These are phyloP conservation scores for Cercospora zeina DNA, from an alignment of 2,329 filamentous ascomycete species.

Conservation along the genomic window DNA sequence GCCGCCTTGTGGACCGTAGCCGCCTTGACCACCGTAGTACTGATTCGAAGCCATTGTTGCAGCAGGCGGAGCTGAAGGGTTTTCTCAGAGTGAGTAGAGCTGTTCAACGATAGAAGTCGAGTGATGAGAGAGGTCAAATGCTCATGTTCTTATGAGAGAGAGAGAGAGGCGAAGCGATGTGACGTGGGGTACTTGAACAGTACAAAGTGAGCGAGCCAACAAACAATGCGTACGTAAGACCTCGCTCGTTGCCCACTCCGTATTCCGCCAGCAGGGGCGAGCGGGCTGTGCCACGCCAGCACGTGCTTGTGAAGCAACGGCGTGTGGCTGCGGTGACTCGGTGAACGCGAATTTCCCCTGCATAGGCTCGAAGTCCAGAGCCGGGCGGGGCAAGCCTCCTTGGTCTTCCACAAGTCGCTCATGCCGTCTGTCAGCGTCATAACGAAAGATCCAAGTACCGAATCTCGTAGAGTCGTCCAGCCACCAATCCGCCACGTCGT, in stretches of 20 bases:
- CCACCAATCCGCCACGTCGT: too few relatives aligned
- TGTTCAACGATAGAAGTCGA: not conserved
- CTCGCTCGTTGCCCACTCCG: not conserved
- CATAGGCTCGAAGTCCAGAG: conserved; percentile 3
- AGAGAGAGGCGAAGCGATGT: not conserved
- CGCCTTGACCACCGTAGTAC: conserved; percentile 19
- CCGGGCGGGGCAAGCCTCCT: not conserved
- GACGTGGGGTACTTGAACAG: not conserved
- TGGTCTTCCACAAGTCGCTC: conserved; percentile 1
- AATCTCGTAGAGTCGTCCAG: too few relatives aligned
- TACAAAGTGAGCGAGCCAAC: not conserved
- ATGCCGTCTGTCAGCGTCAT: not conserved
- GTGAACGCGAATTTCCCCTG: not conserved
- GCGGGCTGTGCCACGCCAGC: not conserved
- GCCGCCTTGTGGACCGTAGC: not conserved
- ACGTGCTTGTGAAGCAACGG: not conserved
- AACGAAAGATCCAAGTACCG: too few relatives aligned
- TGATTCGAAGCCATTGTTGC: conserved; percentile 4
- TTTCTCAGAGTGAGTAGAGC: not conserved
- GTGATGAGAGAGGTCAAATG: not conserved
- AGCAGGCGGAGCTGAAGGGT: not conserved
- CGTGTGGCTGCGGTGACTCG: not conserved
- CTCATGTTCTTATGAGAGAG: not conserved
- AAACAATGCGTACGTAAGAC: conserved; percentile 2
- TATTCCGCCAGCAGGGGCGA: not conserved